Conservation (phyloP, 106 monocot genomes). For the Dactylorhiza incarnata region DNA sequence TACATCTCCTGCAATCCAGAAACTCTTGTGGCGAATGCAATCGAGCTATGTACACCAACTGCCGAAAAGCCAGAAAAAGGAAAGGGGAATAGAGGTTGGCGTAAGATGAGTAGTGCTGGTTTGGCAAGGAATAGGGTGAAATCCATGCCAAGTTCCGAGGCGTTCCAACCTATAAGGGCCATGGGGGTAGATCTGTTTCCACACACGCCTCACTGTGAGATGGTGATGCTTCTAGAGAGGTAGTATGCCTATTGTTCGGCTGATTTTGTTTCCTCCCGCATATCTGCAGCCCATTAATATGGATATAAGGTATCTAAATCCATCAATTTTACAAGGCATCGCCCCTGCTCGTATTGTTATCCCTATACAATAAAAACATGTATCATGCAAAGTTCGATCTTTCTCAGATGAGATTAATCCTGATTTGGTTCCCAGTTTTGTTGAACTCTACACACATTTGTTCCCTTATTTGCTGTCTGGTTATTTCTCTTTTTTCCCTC, state of each 20-base stretch:
- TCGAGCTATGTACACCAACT: conserved; percentile 92
- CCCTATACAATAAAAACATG: no score
- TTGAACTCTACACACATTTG: no score
- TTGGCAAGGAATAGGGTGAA: conserved; percentile 71
- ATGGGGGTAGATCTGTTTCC: conserved; percentile 95
- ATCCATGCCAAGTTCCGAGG: conserved; percentile 81
- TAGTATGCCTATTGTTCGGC: conserved; percentile 7
- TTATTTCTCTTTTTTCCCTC: no score
- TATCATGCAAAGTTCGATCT: no score
- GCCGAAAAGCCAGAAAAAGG: conserved; percentile 47
- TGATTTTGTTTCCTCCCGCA: no score
- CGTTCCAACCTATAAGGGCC: conserved; percentile 65
- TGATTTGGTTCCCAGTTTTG: no score
- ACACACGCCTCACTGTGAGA: conserved; percentile 89
- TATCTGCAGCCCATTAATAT: no score
- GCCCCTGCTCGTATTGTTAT: no score
- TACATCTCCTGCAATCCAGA: conserved; percentile 98
- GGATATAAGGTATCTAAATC: no score
- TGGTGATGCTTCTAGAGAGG: conserved; percentile 95
- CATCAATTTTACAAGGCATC: no score
- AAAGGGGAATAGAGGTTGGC: conserved; percentile 54
- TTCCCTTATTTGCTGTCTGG: no score
- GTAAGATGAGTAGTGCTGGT: conserved; percentile 72
- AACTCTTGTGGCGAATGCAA: conserved; percentile 84
- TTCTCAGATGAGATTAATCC: no score